These are phyloP conservation scores for Boletellus deceptivus DNA, from an alignment of 1,284 basidiomycete species.

Conservation along the genomic window DNA sequence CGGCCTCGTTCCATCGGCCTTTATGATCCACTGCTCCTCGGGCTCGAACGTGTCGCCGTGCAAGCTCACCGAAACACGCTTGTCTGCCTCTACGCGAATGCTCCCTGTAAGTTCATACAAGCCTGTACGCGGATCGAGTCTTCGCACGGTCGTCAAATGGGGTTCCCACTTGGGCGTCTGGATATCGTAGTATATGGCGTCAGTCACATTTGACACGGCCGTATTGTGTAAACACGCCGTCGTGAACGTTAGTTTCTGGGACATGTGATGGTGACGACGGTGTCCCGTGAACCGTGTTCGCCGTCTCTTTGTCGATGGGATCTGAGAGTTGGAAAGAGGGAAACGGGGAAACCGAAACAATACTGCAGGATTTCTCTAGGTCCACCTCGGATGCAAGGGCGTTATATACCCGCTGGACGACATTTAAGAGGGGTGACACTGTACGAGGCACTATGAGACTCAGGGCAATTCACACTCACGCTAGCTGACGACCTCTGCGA, in stretches of 20 bases:
- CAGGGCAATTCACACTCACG: too few species aligned
- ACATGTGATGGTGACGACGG: slow-evolving; percentile 10
- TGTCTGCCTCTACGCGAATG: slow-evolving; percentile 35
- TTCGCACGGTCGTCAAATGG: slow-evolving; percentile 36
- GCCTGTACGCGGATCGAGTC: slow-evolving; percentile 31
- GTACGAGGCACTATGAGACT: too few species aligned
- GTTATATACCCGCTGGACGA: too few species aligned
- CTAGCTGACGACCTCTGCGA: too few species aligned
- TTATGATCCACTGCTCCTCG: slow-evolving; percentile 19
- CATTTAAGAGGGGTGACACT: too few species aligned
- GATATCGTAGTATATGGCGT: slow-evolving; percentile 43
- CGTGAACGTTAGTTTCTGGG: slow-evolving; percentile 39
- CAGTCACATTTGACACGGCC: slow-evolving; percentile 38
- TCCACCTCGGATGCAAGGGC: too few species aligned
- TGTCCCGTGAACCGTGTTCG: not conserved
- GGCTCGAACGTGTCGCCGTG: slow-evolving; percentile 9
- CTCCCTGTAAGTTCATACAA: slow-evolving; percentile 36
- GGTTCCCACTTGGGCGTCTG: slow-evolving; percentile 42
- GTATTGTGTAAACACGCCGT: slow-evolving; percentile 40
- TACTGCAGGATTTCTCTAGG: too few species aligned
- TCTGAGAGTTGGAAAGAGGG: too few species aligned
- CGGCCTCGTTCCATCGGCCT: slow-evolving; percentile 10
- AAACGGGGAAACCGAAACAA: too few species aligned
- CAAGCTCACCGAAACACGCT: slow-evolving; percentile 18
- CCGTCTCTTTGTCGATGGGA: too few species aligned